Evolutionary conservation across 768 basidiomycete genomes (phyloP), one percentile per base, ranked within the genome.

Genomic region (Candolleomyces eurysporus): DNA sequence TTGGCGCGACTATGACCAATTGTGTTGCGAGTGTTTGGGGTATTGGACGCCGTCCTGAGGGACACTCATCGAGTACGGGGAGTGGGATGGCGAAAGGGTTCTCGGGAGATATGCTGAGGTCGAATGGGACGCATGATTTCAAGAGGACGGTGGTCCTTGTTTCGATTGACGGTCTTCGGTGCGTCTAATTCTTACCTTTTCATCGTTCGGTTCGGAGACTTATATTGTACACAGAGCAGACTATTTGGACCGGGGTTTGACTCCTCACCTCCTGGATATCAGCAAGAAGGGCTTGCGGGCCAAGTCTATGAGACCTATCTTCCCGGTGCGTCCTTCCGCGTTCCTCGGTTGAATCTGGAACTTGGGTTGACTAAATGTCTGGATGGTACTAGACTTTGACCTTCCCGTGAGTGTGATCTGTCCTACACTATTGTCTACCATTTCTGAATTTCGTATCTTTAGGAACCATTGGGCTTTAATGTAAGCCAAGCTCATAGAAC

Each of bases 391-490:
- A 93, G 91, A 92, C 92, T 1, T 72, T 94, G 65, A 96, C 94
- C 2, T 96, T 96, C 67, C 95, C 94, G 86, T 93, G 69, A 81
- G 91, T 80, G 21, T 52, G 26, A 26, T 39, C 7, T 31, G n/a
- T 36, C 32, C 54, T 14, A 16, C 9, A 45, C 45, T 61, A 7
- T 26, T 30, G 0, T 13, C 57, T 32, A 9, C 11, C 16, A 31
- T 58, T 51, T 49, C 16, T 13, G 16, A n/a, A 53, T 67, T 45
- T 62, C 54, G 30, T 30, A 40, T 63, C 51, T 48, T 45, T 48
- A 94, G 91, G 17, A 96, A 96, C 69, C 95, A 96, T 71, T 97
- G 94, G 94, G 74, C 88, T 3, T 70, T 96, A 42, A 87, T 96
- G 92, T 93, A 68, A 30, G 82, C 69, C 6, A 17, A 14, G 21